Evolutionary conservation across 371 early-diverging fungal genomes (phyloP).

Genomic region (Lichtheimia hyalospora): DNA sequence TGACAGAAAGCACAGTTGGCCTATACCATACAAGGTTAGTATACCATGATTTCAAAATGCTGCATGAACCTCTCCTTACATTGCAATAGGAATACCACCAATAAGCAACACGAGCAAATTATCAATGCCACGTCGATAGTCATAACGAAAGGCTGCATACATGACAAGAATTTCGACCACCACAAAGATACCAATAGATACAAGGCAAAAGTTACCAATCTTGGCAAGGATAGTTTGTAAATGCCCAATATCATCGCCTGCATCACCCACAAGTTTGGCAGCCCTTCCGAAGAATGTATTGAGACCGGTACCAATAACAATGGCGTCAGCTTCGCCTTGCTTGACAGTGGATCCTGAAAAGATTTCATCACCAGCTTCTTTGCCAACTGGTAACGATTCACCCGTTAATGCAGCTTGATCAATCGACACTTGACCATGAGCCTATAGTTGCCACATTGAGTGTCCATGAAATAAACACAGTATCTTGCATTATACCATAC

Average conservation of each 20-base stretch:
- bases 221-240: slow-evolving; percentile 87
- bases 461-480: too few relatives aligned
- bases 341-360: slow-evolving; percentile 85
- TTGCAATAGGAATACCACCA: slow-evolving; percentile 81
- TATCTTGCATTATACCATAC: too few relatives aligned
- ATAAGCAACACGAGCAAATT: slow-evolving; percentile 74
- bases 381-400: slow-evolving; percentile 74
- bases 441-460: slow-evolving; percentile 1
- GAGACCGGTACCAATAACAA: slow-evolving; percentile 84
- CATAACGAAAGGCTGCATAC: slow-evolving; percentile 75
- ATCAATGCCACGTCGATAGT: slow-evolving; percentile 70
- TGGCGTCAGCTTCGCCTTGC: slow-evolving; percentile 89
- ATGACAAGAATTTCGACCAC: slow-evolving; percentile 80
- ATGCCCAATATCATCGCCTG: slow-evolving; percentile 83
- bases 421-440: slow-evolving; percentile 48
- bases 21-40: too few relatives aligned
- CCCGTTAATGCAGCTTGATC: slow-evolving; percentile 89
- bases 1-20: slow-evolving; percentile 86
- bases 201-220: slow-evolving; percentile 88
- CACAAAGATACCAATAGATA: slow-evolving; percentile 68
- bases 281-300: slow-evolving; percentile 92
- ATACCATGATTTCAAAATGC: too few relatives aligned
- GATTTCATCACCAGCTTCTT: slow-evolving; percentile 70
- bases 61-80: slow-evolving; percentile 23
- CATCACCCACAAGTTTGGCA: slow-evolving; percentile 76